Base-by-base conservation (phyloP, 108 stramenopile species). In the Cylindrotheca closterium region DNA sequence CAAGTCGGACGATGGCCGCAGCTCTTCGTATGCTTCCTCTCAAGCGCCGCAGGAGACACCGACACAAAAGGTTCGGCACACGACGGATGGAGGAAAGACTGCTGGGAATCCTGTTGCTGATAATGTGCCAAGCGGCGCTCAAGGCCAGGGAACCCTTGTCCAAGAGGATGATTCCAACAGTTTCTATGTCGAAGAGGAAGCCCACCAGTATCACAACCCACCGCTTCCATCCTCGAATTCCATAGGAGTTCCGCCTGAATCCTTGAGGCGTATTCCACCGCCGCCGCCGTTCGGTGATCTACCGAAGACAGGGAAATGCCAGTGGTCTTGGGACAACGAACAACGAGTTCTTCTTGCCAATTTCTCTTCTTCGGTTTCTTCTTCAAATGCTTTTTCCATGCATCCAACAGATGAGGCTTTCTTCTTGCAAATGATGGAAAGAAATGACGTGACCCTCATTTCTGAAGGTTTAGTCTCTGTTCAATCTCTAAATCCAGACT, bases 371-470 rank as follows among this genome's bases (percentile, higher is more conserved):
- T 17, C 48, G 0, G 33, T 34, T 21, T 28, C 19, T 51, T 46
- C 25, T 19, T 58, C 37, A 4, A 15, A 15, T 15, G 37, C 7
- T 42, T 19, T 51, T 30, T 45, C 60, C n/a, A 24, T 59, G 0
- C 10, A 51, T 24, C 59, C 59, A 1, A 69, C 65, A 31, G 84
- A 86, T 57, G 59, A 81, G 52, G 19, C 30, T 2, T 86, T 82
- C 55, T 68, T 90, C 23, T 56, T 87, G 19, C 23, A 59, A 27
- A 83, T 87, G 74, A 76, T 85, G 79, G 89, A 87, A 51, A 45
- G 86, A 56, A 71, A 80, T 53, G 86, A 90, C 50, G 69, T 90
- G 17, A 81, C 86, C 10, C 77, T 90, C 12, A 67, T 91, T 25
- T 75, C 74, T 19, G 68, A 84, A 34, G 89, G 86, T 8, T 60